Conservation (phyloP, 2,329 filamentous ascomycete species). For the Ilyonectria destructans region DNA sequence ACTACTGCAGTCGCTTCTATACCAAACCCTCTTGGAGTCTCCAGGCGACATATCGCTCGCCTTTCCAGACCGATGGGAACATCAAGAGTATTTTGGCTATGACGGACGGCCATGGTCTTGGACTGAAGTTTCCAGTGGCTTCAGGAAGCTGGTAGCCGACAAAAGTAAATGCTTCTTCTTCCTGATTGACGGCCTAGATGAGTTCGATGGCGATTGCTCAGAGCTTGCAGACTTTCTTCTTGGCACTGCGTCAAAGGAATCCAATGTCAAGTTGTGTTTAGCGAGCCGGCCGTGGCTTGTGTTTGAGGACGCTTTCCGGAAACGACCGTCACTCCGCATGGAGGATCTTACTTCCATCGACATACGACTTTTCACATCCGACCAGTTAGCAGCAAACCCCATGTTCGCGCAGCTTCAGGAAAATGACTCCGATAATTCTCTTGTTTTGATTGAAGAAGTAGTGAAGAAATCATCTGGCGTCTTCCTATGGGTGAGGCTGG, state of each 20-base stretch:
- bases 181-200: background rate
- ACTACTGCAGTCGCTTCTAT: background rate
- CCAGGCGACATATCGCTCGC: background rate
- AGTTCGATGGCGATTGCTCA: constrained; percentile 2
- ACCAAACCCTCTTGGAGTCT: background rate
- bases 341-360: background rate
- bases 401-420: background rate
- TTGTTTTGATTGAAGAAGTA: background rate
- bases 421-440: background rate
- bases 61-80: background rate
- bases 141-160: background rate
- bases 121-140: background rate
- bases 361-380: background rate
- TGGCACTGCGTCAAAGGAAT: no score
- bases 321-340: background rate
- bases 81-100: background rate
- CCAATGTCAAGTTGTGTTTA: constrained; percentile 8
- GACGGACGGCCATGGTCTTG: background rate
- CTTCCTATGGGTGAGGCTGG: constrained; percentile 9
- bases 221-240: background rate
- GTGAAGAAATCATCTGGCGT: background rate
- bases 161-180: constrained; percentile 1
- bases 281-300: constrained; percentile 8
- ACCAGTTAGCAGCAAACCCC: background rate
- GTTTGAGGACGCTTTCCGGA: background rate